These are phyloP conservation scores for Lepiota brunneoincarnata DNA, from an alignment of 768 basidiomycete species.

Conservation along the genomic window DNA sequence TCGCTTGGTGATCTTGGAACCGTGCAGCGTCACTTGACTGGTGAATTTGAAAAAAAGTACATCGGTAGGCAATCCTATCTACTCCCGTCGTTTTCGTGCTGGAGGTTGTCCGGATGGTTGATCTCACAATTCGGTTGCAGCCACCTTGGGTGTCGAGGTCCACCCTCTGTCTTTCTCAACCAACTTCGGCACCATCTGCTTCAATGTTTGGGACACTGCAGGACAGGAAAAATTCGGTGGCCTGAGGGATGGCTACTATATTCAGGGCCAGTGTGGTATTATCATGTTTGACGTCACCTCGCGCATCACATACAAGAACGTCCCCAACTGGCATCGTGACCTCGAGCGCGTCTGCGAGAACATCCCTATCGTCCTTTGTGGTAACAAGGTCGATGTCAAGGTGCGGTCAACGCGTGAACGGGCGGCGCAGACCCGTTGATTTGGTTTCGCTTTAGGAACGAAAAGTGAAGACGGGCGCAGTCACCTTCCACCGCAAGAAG, in stretches of 20 bases:
- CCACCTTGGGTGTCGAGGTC: slow-evolving; percentile 99
- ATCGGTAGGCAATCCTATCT: slow-evolving; percentile 62
- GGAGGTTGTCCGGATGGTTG: slow-evolving; percentile 7
- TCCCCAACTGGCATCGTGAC: slow-evolving; percentile 99
- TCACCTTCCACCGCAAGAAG: slow-evolving; percentile 99
- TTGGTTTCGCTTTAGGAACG: slow-evolving; percentile 66
- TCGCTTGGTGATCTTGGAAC: slow-evolving; percentile 39
- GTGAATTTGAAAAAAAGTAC: slow-evolving; percentile 99
- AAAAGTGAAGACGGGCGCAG: slow-evolving; percentile 98
- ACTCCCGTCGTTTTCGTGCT: slow-evolving; percentile 10
- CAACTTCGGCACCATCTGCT: slow-evolving; percentile 98
- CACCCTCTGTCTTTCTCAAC: slow-evolving; percentile 95
- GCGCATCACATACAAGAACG: slow-evolving; percentile 99
- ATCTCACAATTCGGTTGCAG: slow-evolving; percentile 39
- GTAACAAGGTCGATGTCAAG: slow-evolving; percentile 99
- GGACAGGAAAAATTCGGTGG: slow-evolving; percentile 99
- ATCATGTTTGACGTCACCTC: slow-evolving; percentile 99
- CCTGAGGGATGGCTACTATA: slow-evolving; percentile 94
- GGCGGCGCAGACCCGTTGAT: slow-evolving; percentile 8
- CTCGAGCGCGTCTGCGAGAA: slow-evolving; percentile 99
- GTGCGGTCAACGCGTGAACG: slow-evolving; percentile 38
- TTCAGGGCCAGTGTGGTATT: slow-evolving; percentile 98
- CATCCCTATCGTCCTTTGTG: slow-evolving; percentile 98
- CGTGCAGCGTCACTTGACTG: slow-evolving; percentile 90
- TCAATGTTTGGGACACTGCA: slow-evolving; percentile 99